Percentiles rank a stretch among this genome's conserved stretches.
Conservation (phyloP, 345 rosid genomes). For the Lepidium didymum region DNA sequence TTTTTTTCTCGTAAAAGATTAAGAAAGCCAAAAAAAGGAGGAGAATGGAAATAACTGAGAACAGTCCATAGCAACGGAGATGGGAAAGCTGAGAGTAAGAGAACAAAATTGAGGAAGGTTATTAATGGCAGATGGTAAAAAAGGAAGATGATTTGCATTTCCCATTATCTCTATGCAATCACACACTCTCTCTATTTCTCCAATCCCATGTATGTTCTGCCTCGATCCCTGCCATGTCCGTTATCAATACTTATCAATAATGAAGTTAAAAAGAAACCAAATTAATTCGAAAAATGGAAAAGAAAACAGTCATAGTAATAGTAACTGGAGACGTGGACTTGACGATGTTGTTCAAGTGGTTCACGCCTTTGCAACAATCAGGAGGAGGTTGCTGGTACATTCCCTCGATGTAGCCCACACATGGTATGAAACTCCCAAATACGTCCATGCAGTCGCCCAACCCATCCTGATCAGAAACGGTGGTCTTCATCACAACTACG, state of each 20-base stretch:
- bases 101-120: constrained; percentile 30
- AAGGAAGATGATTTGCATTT: constrained; percentile 23
- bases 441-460: constrained; percentile 12
- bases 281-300: neutral
- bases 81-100: constrained; percentile 37
- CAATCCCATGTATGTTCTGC: neutral
- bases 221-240: neutral
- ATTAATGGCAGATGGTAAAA: neutral
- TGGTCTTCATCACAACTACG: constrained; percentile 10
- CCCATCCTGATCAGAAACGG: neutral
- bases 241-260: no score
- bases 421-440: constrained; percentile 20
- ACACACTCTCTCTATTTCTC: constrained; percentile 23
- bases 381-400: constrained; percentile 19
- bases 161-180: constrained; percentile 38
- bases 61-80: constrained; percentile 37
- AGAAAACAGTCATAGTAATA: neutral
- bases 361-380: constrained; percentile 33
- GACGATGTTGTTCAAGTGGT: constrained; percentile 26
- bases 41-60: constrained; percentile 18
- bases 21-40: neutral
- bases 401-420: constrained; percentile 33
- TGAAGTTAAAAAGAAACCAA: neutral
- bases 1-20: neutral
- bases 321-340: constrained; percentile 18